Conservation (phyloP, 2,329 filamentous ascomycete species). For the Cryphonectria parasitica region DNA sequence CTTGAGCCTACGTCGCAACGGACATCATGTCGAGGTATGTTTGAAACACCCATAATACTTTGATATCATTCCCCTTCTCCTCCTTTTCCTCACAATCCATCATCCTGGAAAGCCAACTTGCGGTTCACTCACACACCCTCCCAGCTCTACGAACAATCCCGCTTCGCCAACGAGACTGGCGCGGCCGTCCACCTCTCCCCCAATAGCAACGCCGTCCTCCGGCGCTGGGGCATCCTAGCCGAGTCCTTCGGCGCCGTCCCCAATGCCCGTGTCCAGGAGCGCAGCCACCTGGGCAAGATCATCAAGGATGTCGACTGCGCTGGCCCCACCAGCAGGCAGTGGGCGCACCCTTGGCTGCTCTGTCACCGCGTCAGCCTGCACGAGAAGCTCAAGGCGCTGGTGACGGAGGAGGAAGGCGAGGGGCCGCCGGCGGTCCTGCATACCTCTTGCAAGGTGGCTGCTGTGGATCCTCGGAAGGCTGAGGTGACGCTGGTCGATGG, state of each 20-base stretch:
- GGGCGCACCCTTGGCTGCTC: slow-evolving; percentile 57
- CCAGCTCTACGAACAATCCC: slow-evolving; percentile 60
- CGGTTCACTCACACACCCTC: not conserved
- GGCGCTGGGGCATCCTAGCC: slow-evolving; percentile 43
- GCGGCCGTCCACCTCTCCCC: slow-evolving; percentile 67
- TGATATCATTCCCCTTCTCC: not conserved
- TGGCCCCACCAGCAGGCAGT: slow-evolving; percentile 46
- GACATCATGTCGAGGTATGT: slow-evolving; percentile 50
- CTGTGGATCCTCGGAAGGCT: slow-evolving; percentile 45
- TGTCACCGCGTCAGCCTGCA: slow-evolving; percentile 59
- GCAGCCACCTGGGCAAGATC: slow-evolving; percentile 29
- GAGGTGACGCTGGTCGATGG: slow-evolving; percentile 50
- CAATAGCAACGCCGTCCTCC: slow-evolving; percentile 62
- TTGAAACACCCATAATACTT: not conserved
- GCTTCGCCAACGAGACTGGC: slow-evolving; percentile 58
- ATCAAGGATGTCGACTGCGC: slow-evolving; percentile 40
- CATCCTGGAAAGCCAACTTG: too few species aligned
- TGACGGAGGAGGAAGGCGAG: slow-evolving; percentile 41
- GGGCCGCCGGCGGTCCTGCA: slow-evolving; percentile 42
- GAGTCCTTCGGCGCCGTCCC: slow-evolving; percentile 43
- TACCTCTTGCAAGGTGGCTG: slow-evolving; percentile 47
- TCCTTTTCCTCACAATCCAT: too few species aligned
- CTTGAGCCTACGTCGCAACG: slow-evolving; percentile 56
- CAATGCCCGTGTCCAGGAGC: slow-evolving; percentile 35
- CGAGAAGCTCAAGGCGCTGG: slow-evolving; percentile 51